phyloP scores from a whole-genome alignment of 148 eudicot genomes.

The Rhododendron henanense region DNA sequence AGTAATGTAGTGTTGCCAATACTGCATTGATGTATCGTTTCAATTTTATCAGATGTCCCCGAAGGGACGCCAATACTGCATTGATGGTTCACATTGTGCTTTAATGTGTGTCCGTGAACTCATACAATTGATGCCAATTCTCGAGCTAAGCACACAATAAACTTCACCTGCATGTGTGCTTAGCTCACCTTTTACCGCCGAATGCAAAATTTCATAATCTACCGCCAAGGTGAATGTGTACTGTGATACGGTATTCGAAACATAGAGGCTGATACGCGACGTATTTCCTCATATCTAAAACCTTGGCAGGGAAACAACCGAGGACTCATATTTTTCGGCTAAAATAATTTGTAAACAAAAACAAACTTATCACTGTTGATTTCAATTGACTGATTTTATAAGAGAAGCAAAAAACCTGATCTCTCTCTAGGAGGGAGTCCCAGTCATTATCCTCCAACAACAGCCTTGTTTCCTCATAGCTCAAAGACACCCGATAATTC shows the following conservation, averaged over 20 bases:
- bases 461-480: slow-evolving; percentile 68
- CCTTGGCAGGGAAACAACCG: not conserved
- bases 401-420: slow-evolving; percentile 55
- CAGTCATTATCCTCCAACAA: slow-evolving; percentile 61
- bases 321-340: not conserved
- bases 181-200: too few relatives aligned
- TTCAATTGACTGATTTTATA: not conserved
- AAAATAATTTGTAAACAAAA: not conserved
- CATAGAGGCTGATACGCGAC: not conserved
- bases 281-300: not conserved
- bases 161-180: too few relatives aligned
- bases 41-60: too few relatives aligned
- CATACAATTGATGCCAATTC: too few relatives aligned
- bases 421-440: slow-evolving; percentile 66
- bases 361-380: not conserved
- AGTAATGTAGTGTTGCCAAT: not conserved
- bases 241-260: too few relatives aligned
- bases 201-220: too few relatives aligned
- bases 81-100: not conserved
- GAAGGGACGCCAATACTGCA: not conserved
- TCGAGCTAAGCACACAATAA: too few relatives aligned
- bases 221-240: too few relatives aligned
- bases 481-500: slow-evolving; percentile 73
- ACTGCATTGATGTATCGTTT: not conserved
- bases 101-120: too few relatives aligned